phyloP scores from a whole-genome alignment of 2,329 filamentous ascomycete genomes.

The Talaromyces funiculosus region DNA sequence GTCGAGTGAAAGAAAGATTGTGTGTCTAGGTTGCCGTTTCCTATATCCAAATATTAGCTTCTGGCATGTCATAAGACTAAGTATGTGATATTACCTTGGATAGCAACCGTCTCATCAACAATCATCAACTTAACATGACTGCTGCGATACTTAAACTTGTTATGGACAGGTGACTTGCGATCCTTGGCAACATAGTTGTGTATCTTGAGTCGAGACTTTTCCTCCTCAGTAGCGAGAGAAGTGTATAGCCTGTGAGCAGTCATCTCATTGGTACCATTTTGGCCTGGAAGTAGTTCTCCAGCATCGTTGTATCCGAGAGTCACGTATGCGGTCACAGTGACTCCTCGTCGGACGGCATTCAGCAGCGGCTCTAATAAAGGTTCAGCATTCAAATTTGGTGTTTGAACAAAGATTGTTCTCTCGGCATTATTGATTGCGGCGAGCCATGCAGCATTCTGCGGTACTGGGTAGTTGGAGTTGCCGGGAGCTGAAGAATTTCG shows the following conservation, averaged over 20 bases:
- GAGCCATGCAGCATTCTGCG: constrained; percentile 71
- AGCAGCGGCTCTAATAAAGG: constrained; percentile 60
- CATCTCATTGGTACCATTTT: constrained; percentile 72
- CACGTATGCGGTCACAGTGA: constrained; percentile 64
- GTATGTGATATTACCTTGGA: constrained; percentile 46
- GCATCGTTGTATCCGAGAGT: constrained; percentile 75
- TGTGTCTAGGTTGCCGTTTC: constrained; percentile 74
- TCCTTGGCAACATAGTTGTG: constrained; percentile 71
- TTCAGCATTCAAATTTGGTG: constrained; percentile 68
- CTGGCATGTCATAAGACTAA: not conserved
- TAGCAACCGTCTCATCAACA: constrained; percentile 61
- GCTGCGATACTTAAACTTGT: constrained; percentile 58
- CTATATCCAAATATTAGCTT: constrained; percentile 15
- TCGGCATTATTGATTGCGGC: constrained; percentile 62
- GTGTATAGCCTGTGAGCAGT: constrained; percentile 56
- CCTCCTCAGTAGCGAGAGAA: constrained; percentile 48
- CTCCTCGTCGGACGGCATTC: constrained; percentile 60
- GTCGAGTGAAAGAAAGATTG: constrained; percentile 75
- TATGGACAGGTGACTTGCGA: constrained; percentile 61
- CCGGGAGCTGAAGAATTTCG: constrained; percentile 45
- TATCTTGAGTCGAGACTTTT: constrained; percentile 51
- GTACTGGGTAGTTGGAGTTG: constrained; percentile 56
- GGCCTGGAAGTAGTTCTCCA: constrained; percentile 68
- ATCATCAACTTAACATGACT: constrained; percentile 78
- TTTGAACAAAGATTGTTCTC: constrained; percentile 67